A percentile compares a stretch with the other conserved stretches of the same genome.
phyloP scores from a whole-genome alignment of 495 filamentous ascomycete genomes.

The Xylaria acuta region DNA sequence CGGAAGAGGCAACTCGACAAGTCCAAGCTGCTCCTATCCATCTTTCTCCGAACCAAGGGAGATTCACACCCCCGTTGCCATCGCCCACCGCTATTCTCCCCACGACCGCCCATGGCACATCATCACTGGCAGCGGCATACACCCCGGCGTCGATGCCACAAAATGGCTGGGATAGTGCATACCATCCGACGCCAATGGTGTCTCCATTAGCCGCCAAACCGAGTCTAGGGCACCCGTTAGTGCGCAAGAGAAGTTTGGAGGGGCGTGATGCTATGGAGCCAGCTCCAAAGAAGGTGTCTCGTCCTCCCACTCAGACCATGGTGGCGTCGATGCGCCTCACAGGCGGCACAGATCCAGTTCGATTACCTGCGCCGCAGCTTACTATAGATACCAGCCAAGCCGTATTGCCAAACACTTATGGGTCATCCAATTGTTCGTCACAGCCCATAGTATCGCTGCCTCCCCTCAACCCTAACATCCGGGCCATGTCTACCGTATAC shows the following conservation, averaged over 20 bases:
- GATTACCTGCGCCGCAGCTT: constrained; percentile 50
- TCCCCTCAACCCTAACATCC: constrained; percentile 49
- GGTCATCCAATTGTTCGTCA: constrained; percentile 39
- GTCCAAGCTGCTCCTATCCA: constrained; percentile 43
- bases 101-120: constrained; percentile 38
- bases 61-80: constrained; percentile 50
- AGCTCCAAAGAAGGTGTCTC: constrained; percentile 65
- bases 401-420: constrained; percentile 27
- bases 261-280: constrained; percentile 64
- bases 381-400: constrained; percentile 50
- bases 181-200: constrained; percentile 47
- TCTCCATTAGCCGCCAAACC: constrained; percentile 63
- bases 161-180: constrained; percentile 43
- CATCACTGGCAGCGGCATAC: constrained; percentile 38
- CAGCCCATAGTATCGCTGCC: constrained; percentile 51
- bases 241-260: constrained; percentile 77
- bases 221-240: constrained; percentile 47
- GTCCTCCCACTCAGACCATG: constrained; percentile 40
- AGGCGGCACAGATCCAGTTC: constrained; percentile 33
- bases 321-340: constrained; percentile 48
- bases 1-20: constrained; percentile 35
- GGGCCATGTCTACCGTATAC: constrained; percentile 60
- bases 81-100: constrained; percentile 54
- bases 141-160: constrained; percentile 42
- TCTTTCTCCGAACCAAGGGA: constrained; percentile 45